Evolutionary conservation across 2,329 filamentous ascomycete species (phyloP).

Genomic region (Xylariaceae sp.): DNA sequence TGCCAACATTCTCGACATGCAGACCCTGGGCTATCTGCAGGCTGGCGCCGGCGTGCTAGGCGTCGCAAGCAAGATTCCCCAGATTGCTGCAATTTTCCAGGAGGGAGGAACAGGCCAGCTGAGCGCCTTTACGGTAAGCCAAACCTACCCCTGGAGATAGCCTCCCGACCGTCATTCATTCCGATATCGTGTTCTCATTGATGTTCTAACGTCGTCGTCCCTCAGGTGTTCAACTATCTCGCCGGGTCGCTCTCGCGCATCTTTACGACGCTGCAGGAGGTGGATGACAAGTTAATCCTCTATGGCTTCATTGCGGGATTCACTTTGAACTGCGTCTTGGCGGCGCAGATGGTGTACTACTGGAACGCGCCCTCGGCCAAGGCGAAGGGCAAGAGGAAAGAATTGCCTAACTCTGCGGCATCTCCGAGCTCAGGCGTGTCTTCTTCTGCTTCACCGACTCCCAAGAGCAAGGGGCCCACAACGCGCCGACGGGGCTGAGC

Average conservation of each 20-base stretch:
- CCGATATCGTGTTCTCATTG: neutral
- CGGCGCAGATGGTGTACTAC: constrained; percentile 90
- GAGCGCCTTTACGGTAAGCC: constrained; percentile 85
- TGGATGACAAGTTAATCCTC: constrained; percentile 92
- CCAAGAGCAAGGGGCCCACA: constrained; percentile 40
- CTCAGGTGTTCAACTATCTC: constrained; percentile 96
- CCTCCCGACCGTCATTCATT: neutral
- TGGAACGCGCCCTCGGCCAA: constrained; percentile 68
- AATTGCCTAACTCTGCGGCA: constrained; percentile 26
- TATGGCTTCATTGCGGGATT: constrained; percentile 94
- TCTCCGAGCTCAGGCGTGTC: constrained; percentile 27
- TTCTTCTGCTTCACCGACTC: constrained; percentile 29
- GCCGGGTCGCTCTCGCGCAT: constrained; percentile 87
- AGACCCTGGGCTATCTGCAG: constrained; percentile 70
- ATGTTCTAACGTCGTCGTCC: constrained; percentile 9
- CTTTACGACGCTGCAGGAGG: constrained; percentile 96
- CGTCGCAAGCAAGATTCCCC: constrained; percentile 87
- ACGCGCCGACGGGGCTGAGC: constrained; percentile 40
- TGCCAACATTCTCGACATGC: constrained; percentile 59
- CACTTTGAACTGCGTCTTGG: constrained; percentile 79
- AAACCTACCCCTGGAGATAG: neutral
- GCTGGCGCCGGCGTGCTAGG: constrained; percentile 78
- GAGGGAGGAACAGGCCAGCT: constrained; percentile 90
- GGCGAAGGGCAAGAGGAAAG: constrained; percentile 40
- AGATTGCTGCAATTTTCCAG: constrained; percentile 81